phyloP scores from a whole-genome alignment of 768 basidiomycete species.

The Gloeophyllum trabeum region DNA sequence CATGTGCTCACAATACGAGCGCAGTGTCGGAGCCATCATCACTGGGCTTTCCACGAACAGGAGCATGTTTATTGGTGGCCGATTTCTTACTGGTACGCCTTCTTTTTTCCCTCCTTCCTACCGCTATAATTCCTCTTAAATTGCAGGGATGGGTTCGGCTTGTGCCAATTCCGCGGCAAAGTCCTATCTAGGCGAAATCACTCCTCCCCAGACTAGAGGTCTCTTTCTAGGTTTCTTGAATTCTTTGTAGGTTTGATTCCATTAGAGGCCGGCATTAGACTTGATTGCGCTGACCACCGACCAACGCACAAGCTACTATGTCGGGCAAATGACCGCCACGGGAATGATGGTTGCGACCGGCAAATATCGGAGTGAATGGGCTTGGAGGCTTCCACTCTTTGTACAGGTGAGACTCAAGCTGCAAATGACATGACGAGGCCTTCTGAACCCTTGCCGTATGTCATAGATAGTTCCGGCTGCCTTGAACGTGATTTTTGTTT shows the following conservation, averaged over 20 bases:
- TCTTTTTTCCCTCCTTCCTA: not conserved
- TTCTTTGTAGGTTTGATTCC: slow-evolving; percentile 32
- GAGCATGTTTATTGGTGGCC: slow-evolving; percentile 31
- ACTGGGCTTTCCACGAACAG: slow-evolving; percentile 35
- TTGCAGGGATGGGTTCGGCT: slow-evolving; percentile 27
- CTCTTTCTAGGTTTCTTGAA: slow-evolving; percentile 40
- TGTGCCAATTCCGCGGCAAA: slow-evolving; percentile 38
- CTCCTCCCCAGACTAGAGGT: slow-evolving; percentile 35
- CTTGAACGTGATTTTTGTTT: slow-evolving; percentile 34
- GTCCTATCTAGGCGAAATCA: slow-evolving; percentile 39
- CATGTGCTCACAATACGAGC: not conserved
- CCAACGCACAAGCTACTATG: slow-evolving; percentile 33
- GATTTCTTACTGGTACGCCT: slow-evolving; percentile 34
- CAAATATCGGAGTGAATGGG: slow-evolving; percentile 24
- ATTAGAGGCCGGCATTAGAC: no score
- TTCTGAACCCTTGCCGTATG: no score
- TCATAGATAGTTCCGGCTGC: slow-evolving; percentile 31
- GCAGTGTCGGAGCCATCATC: slow-evolving; percentile 33
- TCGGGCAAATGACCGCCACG: slow-evolving; percentile 42
- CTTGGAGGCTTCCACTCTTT: slow-evolving; percentile 40
- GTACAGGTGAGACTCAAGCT: slow-evolving; percentile 24
- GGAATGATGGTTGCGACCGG: slow-evolving; percentile 47
- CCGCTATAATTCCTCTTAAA: not conserved
- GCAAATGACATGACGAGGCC: not conserved
- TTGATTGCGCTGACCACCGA: no score